These are phyloP conservation scores for Lichtheimia corymbifera DNA, from an alignment of 371 early-diverging fungal species.

Conservation along the genomic window DNA sequence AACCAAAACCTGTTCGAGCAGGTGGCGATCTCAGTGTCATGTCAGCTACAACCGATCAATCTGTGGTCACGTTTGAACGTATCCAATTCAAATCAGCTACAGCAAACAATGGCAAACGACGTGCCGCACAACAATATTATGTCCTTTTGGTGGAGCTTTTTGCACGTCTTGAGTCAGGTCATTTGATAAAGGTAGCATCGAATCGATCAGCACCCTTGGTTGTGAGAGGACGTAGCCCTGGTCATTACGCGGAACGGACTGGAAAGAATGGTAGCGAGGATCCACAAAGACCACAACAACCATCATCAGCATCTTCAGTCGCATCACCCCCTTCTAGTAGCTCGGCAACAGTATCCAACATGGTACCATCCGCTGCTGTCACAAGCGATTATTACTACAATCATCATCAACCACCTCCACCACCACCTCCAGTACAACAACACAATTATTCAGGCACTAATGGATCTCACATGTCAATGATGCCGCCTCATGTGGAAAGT, in stretches of 20 bases:
- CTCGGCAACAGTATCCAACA: neutral
- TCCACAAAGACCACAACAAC: neutral
- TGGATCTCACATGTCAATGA: neutral
- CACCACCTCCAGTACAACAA: neutral
- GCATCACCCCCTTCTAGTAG: neutral
- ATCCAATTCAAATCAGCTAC: constrained; percentile 94
- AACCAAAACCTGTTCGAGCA: constrained; percentile 58
- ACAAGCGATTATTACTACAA: neutral
- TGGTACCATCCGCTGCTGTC: neutral
- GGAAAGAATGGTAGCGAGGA: neutral
- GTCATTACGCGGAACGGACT: constrained; percentile 73
- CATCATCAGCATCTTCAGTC: constrained; percentile 3
- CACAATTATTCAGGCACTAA: neutral
- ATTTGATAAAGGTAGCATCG: constrained; percentile 59
- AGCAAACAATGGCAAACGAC: constrained; percentile 86
- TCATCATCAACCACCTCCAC: neutral
- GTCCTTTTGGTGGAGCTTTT: constrained; percentile 67
- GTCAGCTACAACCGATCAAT: constrained; percentile 33
- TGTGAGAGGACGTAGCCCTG: constrained; percentile 90
- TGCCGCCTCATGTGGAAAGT: neutral
- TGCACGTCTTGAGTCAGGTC: constrained; percentile 56
- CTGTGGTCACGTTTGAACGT: constrained; percentile 82
- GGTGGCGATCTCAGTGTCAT: constrained; percentile 48
- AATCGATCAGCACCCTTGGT: constrained; percentile 77
- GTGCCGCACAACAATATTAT: constrained; percentile 89